Evolutionary conservation across 768 basidiomycete genomes (phyloP).

Genomic region (Boletus insuetus): DNA sequence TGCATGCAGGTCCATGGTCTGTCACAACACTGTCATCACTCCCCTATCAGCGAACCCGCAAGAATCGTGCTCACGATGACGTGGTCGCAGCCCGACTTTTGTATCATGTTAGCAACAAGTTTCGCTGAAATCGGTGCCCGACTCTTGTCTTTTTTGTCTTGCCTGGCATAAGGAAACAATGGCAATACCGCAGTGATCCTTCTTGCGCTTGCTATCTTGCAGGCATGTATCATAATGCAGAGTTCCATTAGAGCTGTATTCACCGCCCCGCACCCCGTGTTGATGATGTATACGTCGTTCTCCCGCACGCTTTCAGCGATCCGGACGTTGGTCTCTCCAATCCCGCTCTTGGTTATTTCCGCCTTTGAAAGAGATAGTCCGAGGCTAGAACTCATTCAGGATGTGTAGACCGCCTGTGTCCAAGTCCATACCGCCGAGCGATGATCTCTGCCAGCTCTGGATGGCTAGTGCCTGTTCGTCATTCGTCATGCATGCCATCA

Average conservation of each 20-base stretch:
- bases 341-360: constrained; percentile 82
- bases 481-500: background rate
- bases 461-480: constrained; percentile 79
- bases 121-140: constrained; percentile 97
- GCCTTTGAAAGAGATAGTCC: constrained; percentile 87
- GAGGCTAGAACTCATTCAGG: constrained; percentile 54
- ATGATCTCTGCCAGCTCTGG: constrained; percentile 94
- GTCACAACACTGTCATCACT: constrained; percentile 3
- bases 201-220: constrained; percentile 98
- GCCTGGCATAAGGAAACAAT: constrained; percentile 93
- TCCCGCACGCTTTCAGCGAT: constrained; percentile 96
- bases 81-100: constrained; percentile 91
- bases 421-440: constrained; percentile 67
- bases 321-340: constrained; percentile 89
- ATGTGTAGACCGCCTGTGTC: constrained; percentile 13
- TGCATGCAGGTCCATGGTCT: constrained; percentile 99
- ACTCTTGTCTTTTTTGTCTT: constrained; percentile 99
- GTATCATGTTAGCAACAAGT: constrained; percentile 97
- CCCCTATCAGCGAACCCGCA: background rate
- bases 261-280: constrained; percentile 81
- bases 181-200: constrained; percentile 98
- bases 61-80: constrained; percentile 70
- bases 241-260: constrained; percentile 97
- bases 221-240: constrained; percentile 98
- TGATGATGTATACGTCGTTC: constrained; percentile 98